Base-by-base conservation (phyloP, 371 early-diverging fungal genomes). In the Saksenaea oblongispora region DNA sequence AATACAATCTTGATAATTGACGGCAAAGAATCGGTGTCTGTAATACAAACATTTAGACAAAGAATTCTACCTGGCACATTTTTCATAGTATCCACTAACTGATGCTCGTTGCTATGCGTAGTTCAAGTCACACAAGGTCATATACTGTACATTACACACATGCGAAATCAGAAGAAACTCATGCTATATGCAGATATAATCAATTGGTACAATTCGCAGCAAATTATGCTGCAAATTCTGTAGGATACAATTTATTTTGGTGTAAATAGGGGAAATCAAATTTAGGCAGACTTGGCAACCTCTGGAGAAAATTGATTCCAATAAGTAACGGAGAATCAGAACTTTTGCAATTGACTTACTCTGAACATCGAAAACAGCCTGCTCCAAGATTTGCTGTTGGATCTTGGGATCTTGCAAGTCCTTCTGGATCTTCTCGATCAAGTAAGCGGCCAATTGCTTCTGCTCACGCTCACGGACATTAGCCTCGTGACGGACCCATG, bases 401-500 rank as follows among this genome's bases (percentile, higher is more conserved):
- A 84, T 75, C 85, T 91, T 94, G 72, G 94, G 90, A 80, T 91
- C 93, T 67, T 83, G 67, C 54, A 97, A 86, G 67, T 91, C 87
- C 70, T 80, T 83, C 74, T 90, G 88, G 73, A 96, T 87, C 79
- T 86, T 89, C 74, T 85, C 88, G 67, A 96, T 93, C 81, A 97
- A 91, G 73, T 85, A 80, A 59, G 87, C 85, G 62, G 93, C 93
- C 73, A 96, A 80, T 56, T 90, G 84, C 86, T 89, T 90, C 84
- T 97, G 98, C 83, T 95, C 93, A 66, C 86, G 89, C 78, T 96
- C 96, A 78, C 98, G 95, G 62, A 97, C 86, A 37, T 84, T 84
- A 71, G 91, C 85, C 84, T 97, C 98, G 74, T 96, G 93, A 76
- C 98, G 96, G 57, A 96, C 97, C 96, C 96, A 96, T 54, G 92